These are phyloP conservation scores for Aspergillus terreus DNA, from an alignment of 2,329 filamentous ascomycete genomes.

Conservation along the genomic window DNA sequence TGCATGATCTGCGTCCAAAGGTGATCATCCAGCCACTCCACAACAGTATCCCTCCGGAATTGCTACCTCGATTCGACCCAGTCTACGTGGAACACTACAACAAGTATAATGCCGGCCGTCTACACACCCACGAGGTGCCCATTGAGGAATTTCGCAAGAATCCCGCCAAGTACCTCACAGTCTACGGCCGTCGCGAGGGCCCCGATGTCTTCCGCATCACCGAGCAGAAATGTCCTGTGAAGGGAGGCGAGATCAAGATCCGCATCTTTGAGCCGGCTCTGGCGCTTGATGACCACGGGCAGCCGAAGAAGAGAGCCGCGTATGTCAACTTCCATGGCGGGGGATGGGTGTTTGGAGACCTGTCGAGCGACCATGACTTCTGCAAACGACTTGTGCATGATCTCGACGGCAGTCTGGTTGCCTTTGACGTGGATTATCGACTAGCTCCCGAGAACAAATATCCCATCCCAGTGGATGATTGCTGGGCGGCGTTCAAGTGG, in stretches of 20 bases:
- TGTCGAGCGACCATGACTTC: slow-evolving; percentile 37
- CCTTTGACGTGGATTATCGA: slow-evolving; percentile 44
- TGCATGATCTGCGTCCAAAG: slow-evolving; percentile 24
- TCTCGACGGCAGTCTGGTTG: slow-evolving; percentile 37
- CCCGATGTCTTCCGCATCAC: slow-evolving; percentile 38
- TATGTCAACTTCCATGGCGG: slow-evolving; percentile 43
- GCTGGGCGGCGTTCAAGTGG: slow-evolving; percentile 40
- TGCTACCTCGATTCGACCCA: slow-evolving; percentile 38
- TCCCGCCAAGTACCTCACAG: slow-evolving; percentile 35
- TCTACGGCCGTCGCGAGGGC: slow-evolving; percentile 36
- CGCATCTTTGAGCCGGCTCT: slow-evolving; percentile 38
- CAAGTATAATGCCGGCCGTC: slow-evolving; percentile 39
- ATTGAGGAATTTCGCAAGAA: slow-evolving; percentile 39
- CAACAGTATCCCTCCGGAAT: slow-evolving; percentile 39
- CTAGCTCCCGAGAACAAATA: slow-evolving; percentile 38
- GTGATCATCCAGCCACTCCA: slow-evolving; percentile 33
- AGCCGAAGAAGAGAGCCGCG: slow-evolving; percentile 30
- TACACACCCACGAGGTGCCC: slow-evolving; percentile 41
- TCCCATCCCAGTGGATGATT: slow-evolving; percentile 38
- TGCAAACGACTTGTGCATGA: slow-evolving; percentile 39
- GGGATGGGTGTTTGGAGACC: slow-evolving; percentile 43
- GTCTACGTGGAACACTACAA: slow-evolving; percentile 42
- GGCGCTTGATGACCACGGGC: slow-evolving; percentile 20
- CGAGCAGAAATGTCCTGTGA: slow-evolving; percentile 38
- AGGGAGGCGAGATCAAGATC: slow-evolving; percentile 37